A percentile compares a stretch with the other conserved stretches of the same genome.
Evolutionary conservation across 2,329 filamentous ascomycete species (phyloP).

Genomic region (Dothiorella sarmentorum): DNA sequence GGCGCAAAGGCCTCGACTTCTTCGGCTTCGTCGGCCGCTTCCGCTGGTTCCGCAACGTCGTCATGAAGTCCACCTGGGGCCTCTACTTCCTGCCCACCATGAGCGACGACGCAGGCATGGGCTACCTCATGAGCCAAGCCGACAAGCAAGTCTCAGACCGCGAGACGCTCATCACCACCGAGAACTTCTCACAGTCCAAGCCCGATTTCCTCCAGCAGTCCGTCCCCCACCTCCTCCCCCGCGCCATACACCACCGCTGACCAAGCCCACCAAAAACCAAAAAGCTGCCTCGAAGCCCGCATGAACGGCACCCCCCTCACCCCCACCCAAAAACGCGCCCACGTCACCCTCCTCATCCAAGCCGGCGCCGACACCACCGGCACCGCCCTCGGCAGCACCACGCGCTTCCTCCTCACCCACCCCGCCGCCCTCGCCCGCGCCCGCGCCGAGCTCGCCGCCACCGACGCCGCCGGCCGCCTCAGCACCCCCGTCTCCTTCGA

Average conservation of each 20-base stretch:
- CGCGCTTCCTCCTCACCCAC: conserved; percentile 28
- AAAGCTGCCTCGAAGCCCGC: conserved; percentile 34
- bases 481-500: conserved; percentile 29
- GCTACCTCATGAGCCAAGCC: conserved; percentile 39
- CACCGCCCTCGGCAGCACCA: conserved; percentile 33
- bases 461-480: conserved; percentile 24
- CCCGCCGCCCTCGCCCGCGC: conserved; percentile 22
- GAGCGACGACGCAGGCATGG: conserved; percentile 33
- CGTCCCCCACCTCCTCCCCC: conserved; percentile 17
- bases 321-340: conserved; percentile 33
- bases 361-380: conserved; percentile 37
- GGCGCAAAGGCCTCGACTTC: conserved; percentile 37
- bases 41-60: conserved; percentile 28
- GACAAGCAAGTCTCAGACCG: conserved; percentile 28
- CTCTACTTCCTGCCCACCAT: conserved; percentile 32
- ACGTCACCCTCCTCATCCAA: conserved; percentile 39
- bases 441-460: conserved; percentile 26
- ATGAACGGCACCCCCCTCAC: conserved; percentile 30
- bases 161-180: conserved; percentile 26
- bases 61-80: conserved; percentile 26
- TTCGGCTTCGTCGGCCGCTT: conserved; percentile 36
- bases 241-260: not conserved
- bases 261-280: not conserved
- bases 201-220: conserved; percentile 36
- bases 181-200: conserved; percentile 22